Evolutionary conservation across 495 filamentous ascomycete genomes (phyloP), one percentile per base, ranked within the genome.

Genomic region (Achaetomiella virescens): DNA sequence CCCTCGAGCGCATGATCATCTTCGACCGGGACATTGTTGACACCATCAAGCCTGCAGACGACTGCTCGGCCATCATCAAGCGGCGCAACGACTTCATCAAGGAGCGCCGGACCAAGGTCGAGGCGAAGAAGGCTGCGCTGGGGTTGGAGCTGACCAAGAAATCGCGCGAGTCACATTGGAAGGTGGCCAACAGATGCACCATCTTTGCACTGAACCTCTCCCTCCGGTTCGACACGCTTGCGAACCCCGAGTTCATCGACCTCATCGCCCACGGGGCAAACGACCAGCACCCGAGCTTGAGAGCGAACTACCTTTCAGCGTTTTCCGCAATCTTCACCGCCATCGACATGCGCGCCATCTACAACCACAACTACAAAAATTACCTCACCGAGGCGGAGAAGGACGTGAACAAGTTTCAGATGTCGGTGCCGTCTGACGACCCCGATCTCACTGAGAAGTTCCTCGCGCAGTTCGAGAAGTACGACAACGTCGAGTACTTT

Each of bases 131-230:
- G 72, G 77, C 85, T 0, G 79, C 83, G 6, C 73, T 97, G 15
- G 88, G 91, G 0, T 72, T 86, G 53, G 89, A 96, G 62, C 78
- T 99, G 37, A 84, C 91, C 2, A 82, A 88, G 37, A 68, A 90
- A 50, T 86, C 89, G 0, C 81, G 82, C 53, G 78, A 81, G 21
- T 88, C 89, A 0, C 95, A 97, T 66, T 99, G 93, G 93, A 97
- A 95, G 78, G 88, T 95, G 58, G 92, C 91, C 10, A 89, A 83
- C 55, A 79, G 93, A 25, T 91, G 90, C 40, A 88, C 87, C 14
- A 87, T 91, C 21, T 91, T 97, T 60, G 86, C 95, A 15, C 81
- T 91, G 55, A 91, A 91, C 54, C 80, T 95, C 60, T 90, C 88
- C 48, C 78, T 96, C 41, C 84, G 95, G 40, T 96, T 96, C 61